Base-by-base conservation (phyloP, 768 basidiomycete species). In the Asterophora parasitica region DNA sequence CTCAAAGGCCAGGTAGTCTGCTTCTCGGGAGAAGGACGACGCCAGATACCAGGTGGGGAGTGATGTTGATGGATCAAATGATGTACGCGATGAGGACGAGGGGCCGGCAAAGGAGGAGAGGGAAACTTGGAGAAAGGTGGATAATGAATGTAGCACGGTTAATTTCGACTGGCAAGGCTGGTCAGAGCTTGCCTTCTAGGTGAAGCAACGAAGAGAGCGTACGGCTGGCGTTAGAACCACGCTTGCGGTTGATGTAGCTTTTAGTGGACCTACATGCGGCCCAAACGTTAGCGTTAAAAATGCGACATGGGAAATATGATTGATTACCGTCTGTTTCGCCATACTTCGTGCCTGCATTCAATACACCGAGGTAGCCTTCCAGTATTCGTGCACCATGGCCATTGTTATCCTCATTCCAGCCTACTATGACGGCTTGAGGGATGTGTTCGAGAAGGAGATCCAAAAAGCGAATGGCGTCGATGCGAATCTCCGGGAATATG, bases 401-500 rank as follows among this genome's bases (percentile, higher is more conserved):
- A 28, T 64, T 62, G 23, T 65, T 70, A n/a, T 60, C 64, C 47
- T 73, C 70, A 37, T 75, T 74, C 88, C 89, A 94, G 7, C 84
- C 82, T 43, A 70, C 69, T 3, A 84, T 76, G 4, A 92, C 80
- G 7, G 74, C 67, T 34, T 74, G 72, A 8, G 93, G 92, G 4
- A 87, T 78, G 49, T 72, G 59, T 31, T 85, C 81, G 3, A 96
- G 73, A 33, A 92, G 74, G 17, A 94, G 61, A 57, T 88, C 78
- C 35, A 97, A 65, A 55, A 92, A 81, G 10, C 84, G 82, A 45
- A 95, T 74, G 3, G 92, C 90, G 60, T 97, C 94, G 32, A 97
- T 77, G 12, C 92, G 79, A 50, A 97, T 92, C 64, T 95, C 92
- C 16, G 93, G 93, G 63, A 93, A 96, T 39, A 98, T 95, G 58